A percentile compares a stretch with the other conserved stretches of the same genome.
phyloP scores from a whole-genome alignment of 257 asterid species.

The Plantago ovata region DNA sequence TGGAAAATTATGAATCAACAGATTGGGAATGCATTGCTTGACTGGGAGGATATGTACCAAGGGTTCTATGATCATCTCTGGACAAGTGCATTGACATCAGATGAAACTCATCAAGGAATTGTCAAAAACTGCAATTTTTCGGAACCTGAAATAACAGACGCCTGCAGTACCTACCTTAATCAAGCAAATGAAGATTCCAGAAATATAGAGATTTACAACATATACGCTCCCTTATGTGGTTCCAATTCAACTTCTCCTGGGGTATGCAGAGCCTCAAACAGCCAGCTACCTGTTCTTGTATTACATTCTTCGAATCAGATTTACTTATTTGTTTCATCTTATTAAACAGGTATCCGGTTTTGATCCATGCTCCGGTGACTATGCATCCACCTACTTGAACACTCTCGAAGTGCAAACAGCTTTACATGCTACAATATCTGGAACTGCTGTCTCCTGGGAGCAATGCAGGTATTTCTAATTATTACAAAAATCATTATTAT shows the following conservation, averaged over 20 bases:
- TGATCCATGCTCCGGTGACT: conserved; percentile 40
- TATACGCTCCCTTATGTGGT: conserved; percentile 13
- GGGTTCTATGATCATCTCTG: conserved; percentile 32
- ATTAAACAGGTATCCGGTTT: conserved; percentile 17
- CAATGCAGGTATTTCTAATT: conserved; percentile 38
- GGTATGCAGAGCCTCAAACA: background rate
- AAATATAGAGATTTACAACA: background rate
- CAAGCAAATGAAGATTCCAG: background rate
- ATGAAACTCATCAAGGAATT: conserved; percentile 25
- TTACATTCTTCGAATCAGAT: background rate
- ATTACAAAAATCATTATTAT: too few relatives aligned
- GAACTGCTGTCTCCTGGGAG: conserved; percentile 28
- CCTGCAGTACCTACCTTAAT: background rate
- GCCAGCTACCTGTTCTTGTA: background rate
- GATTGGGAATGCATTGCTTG: conserved; percentile 44
- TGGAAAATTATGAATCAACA: background rate
- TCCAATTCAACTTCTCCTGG: background rate
- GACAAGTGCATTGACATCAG: conserved; percentile 39
- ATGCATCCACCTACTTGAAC: conserved; percentile 29
- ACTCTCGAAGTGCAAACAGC: conserved; percentile 42
- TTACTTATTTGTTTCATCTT: conserved; percentile 1
- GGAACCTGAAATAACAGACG: conserved; percentile 11
- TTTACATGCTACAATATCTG: conserved; percentile 39
- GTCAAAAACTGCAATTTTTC: conserved; percentile 28
- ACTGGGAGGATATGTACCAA: conserved; percentile 21